Percentiles rank a stretch among this genome's conserved stretches.
phyloP scores from a whole-genome alignment of 768 basidiomycete species.

The Phanerochaete sordida region DNA sequence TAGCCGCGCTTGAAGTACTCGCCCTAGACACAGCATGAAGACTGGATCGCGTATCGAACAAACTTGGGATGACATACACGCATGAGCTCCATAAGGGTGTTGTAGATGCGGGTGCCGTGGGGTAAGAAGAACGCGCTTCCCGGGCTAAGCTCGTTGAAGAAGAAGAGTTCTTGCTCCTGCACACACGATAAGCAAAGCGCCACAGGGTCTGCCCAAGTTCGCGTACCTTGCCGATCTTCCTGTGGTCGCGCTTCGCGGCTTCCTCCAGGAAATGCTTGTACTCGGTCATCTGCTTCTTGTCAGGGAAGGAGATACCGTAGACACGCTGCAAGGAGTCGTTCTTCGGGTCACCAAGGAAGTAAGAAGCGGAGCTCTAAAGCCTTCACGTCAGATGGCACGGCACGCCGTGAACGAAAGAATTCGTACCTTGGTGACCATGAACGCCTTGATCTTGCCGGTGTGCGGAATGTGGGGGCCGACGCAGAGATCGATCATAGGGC shows the following conservation, averaged over 20 bases:
- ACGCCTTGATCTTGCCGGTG: conserved; percentile 95
- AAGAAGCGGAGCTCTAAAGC: conserved; percentile 88
- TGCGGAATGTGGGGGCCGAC: conserved; percentile 97
- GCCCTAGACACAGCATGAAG: conserved; percentile 37
- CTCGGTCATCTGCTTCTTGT: conserved; percentile 90
- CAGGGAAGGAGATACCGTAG: conserved; percentile 98
- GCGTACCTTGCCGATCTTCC: conserved; percentile 85
- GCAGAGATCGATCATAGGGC: conserved; percentile 97
- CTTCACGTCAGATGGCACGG: not conserved
- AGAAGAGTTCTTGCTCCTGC: conserved; percentile 95
- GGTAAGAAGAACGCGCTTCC: conserved; percentile 97
- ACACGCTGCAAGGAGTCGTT: conserved; percentile 95
- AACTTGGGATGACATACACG: conserved; percentile 56
- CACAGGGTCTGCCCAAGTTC: not conserved
- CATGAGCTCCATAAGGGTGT: conserved; percentile 86
- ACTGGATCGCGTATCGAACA: not conserved
- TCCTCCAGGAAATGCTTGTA: conserved; percentile 96
- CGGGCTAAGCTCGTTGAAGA: conserved; percentile 96
- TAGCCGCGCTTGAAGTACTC: conserved; percentile 97
- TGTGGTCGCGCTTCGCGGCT: conserved; percentile 96
- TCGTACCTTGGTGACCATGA: conserved; percentile 90
- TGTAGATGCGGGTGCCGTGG: conserved; percentile 96
- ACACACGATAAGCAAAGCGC: conserved; percentile 8
- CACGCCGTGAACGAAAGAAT: not conserved
- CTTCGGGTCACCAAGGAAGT: conserved; percentile 91